Conservation (phyloP, 352 stramenopile species). For the Thraustochytrium sp. region DNA sequence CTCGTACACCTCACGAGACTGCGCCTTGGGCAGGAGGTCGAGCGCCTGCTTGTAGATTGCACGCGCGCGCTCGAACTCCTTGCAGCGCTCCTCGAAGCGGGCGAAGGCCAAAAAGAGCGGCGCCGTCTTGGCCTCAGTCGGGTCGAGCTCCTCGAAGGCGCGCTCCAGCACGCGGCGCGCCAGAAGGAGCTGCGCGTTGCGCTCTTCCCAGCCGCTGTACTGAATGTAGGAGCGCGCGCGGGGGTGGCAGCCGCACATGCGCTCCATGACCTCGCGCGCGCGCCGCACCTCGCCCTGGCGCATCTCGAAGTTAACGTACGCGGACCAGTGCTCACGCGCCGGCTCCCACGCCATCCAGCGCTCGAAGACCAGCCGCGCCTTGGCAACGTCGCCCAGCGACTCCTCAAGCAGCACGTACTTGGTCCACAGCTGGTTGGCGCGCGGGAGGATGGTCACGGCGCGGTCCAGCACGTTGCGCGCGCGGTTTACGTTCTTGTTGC, state of each 20-base stretch:
- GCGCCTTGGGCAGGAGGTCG: conserved; percentile 65
- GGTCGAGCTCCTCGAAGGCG: conserved; percentile 78
- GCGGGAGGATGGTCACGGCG: conserved; percentile 85
- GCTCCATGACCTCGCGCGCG: conserved; percentile 83
- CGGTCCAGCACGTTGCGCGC: conserved; percentile 89
- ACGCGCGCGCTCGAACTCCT: conserved; percentile 80
- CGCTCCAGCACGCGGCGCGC: conserved; percentile 90
- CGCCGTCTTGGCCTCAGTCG: conserved; percentile 61
- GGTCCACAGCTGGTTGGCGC: conserved; percentile 98
- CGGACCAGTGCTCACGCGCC: conserved; percentile 94
- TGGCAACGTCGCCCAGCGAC: conserved; percentile 89
- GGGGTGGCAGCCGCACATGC: conserved; percentile 65
- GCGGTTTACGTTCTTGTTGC: conserved; percentile 98
- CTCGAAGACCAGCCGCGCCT: conserved; percentile 91
- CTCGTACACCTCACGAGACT: conserved; percentile 52
- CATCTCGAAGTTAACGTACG: conserved; percentile 97
- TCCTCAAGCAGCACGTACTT: conserved; percentile 99
- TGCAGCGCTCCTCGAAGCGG: conserved; percentile 93
- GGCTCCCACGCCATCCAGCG: conserved; percentile 95
- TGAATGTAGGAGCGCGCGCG: conserved; percentile 88
- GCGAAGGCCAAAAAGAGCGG: conserved; percentile 80
- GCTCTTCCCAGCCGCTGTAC: conserved; percentile 96
- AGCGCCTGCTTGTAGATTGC: conserved; percentile 77
- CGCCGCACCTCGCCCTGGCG: conserved; percentile 72
- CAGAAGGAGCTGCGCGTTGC: conserved; percentile 82